Percentiles rank a stretch among this genome's conserved stretches.
These are phyloP conservation scores for Penstemon barbatus DNA, from an alignment of 257 asterid genomes.

Conservation along the genomic window DNA sequence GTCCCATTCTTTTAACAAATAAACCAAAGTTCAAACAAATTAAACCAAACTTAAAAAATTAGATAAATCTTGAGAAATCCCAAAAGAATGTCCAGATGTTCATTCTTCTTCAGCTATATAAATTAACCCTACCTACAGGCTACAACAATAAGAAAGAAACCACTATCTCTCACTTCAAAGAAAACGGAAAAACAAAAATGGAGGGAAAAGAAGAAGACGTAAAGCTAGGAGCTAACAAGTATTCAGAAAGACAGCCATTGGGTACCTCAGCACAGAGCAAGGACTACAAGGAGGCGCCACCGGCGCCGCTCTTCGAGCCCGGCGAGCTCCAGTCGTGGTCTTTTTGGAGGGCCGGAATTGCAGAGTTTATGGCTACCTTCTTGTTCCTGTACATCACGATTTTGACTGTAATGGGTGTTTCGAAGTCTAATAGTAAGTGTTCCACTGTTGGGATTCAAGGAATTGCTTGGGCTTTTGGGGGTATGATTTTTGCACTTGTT, in stretches of 20 bases:
- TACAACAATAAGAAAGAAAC: too few relatives aligned
- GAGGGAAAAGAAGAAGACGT: conserved; percentile 85
- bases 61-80: too few relatives aligned
- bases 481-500: conserved; percentile 84
- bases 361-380: conserved; percentile 77
- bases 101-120: too few relatives aligned
- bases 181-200: conserved; percentile 29
- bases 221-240: conserved; percentile 69
- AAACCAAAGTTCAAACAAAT: too few relatives aligned
- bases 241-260: conserved; percentile 63
- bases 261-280: conserved; percentile 82
- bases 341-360: conserved; percentile 83
- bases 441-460: conserved; percentile 75
- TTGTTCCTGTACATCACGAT: conserved; percentile 70
- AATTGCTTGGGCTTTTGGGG: conserved; percentile 88
- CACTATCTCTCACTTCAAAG: neutral
- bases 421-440: conserved; percentile 55
- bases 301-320: conserved; percentile 75
- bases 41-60: too few relatives aligned
- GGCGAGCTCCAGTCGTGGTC: conserved; percentile 78
- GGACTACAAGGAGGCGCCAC: conserved; percentile 79
- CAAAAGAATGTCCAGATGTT: too few relatives aligned
- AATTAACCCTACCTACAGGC: too few relatives aligned
- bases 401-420: conserved; percentile 69
- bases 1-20: too few relatives aligned